Conservation (phyloP, 305 asterid species). For the Fraxinus greggii region DNA sequence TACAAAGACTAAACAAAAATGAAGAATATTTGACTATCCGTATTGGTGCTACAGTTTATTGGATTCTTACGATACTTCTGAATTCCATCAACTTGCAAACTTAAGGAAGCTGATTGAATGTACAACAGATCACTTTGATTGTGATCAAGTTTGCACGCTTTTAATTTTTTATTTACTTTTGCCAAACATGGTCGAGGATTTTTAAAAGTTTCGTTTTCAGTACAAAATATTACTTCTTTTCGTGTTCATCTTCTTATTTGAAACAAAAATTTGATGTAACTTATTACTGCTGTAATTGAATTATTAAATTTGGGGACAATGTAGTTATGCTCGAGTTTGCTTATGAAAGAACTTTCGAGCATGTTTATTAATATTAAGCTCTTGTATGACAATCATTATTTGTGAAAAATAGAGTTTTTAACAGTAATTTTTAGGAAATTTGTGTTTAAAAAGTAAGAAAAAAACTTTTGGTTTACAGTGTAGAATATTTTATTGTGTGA, state of each 20-base stretch:
- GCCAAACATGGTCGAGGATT: neutral
- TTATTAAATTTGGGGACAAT: neutral
- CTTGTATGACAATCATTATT: neutral
- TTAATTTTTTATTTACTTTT: neutral
- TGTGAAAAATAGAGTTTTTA: neutral
- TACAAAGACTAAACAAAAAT: neutral
- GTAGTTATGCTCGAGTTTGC: neutral
- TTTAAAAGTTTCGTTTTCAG: neutral
- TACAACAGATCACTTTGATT: neutral
- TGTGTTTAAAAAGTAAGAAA: too few species aligned
- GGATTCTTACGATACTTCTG: neutral
- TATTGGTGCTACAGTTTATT: neutral
- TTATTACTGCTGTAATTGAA: neutral
- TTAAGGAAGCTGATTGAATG: neutral
- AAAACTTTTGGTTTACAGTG: too few species aligned
- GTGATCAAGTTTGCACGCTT: neutral
- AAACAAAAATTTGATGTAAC: neutral
- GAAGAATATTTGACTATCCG: neutral
- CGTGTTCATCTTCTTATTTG: neutral
- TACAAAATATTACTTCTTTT: neutral
- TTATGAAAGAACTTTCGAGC: neutral
- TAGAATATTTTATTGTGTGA: neutral
- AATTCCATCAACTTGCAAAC: neutral
- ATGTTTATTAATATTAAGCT: neutral
- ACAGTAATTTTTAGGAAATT: too few species aligned